These are phyloP conservation scores for Phlyctochytrium bullatum DNA, from an alignment of 192 early-diverging fungal species.

Conservation along the genomic window DNA sequence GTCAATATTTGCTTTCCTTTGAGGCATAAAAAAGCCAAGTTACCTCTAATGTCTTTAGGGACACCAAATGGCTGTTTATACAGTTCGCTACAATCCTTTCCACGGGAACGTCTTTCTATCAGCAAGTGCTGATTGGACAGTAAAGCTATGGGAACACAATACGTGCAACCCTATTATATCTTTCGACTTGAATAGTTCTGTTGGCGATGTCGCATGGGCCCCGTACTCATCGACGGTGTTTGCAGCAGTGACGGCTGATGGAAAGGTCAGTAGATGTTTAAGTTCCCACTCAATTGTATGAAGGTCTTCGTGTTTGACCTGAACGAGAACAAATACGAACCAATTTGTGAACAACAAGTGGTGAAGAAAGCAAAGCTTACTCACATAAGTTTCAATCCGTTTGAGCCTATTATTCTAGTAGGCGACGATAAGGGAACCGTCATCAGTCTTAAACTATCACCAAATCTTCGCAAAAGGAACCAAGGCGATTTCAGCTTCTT, in stretches of 20 bases:
- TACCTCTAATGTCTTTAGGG: conserved; percentile 31
- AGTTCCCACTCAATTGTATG: background rate
- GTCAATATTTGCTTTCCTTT: conserved; percentile 55
- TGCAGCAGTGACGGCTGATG: conserved; percentile 58
- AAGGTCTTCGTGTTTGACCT: conserved; percentile 60
- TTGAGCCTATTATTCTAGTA: conserved; percentile 56
- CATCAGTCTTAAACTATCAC: conserved; percentile 51
- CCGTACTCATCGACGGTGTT: conserved; percentile 65
- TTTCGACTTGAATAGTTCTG: conserved; percentile 56
- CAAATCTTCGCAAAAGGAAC: conserved; percentile 45
- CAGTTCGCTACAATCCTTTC: conserved; percentile 60
- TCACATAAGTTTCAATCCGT: conserved; percentile 60
- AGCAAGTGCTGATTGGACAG: conserved; percentile 60
- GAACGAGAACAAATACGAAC: conserved; percentile 60
- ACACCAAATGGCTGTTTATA: conserved; percentile 63
- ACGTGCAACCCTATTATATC: conserved; percentile 50
- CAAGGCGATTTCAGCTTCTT: conserved; percentile 14
- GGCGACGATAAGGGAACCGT: conserved; percentile 60
- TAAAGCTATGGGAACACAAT: conserved; percentile 63
- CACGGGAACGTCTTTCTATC: conserved; percentile 52
- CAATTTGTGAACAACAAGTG: conserved; percentile 62
- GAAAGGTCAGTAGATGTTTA: conserved; percentile 42
- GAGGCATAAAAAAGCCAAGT: conserved; percentile 29
- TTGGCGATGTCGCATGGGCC: conserved; percentile 64
- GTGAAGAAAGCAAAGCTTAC: conserved; percentile 60